Conservation (phyloP, 306 rosid species). For the Pueraria montana region DNA sequence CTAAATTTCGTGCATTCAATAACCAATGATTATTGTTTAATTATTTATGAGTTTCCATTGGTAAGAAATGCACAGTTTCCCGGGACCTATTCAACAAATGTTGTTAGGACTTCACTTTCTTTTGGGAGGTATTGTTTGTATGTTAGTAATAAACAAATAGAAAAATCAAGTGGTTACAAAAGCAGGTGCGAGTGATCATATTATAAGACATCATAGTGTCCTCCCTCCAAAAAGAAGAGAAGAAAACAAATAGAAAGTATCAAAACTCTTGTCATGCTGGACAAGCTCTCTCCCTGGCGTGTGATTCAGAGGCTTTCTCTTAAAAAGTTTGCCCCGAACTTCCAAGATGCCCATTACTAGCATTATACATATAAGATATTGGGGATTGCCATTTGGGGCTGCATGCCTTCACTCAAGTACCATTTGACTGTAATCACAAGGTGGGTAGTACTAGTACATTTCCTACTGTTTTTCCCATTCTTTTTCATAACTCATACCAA, state of each 20-base stretch:
- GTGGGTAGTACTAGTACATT: not conserved
- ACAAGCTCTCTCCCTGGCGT: slow-evolving; percentile 51
- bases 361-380: slow-evolving; percentile 39
- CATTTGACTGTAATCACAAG: slow-evolving; percentile 34
- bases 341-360: slow-evolving; percentile 50
- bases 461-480: slow-evolving; percentile 43
- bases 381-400: slow-evolving; percentile 6
- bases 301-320: slow-evolving; percentile 55
- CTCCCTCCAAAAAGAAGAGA: slow-evolving; percentile 41
- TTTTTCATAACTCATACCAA: slow-evolving; percentile 33
- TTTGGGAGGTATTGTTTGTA: slow-evolving; percentile 51
- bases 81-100: slow-evolving; percentile 43
- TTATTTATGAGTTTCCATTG: slow-evolving; percentile 1
- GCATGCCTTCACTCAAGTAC: slow-evolving; percentile 37
- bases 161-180: slow-evolving; percentile 48
- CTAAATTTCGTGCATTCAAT: slow-evolving; percentile 25
- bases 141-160: slow-evolving; percentile 41
- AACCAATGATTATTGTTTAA: slow-evolving; percentile 15
- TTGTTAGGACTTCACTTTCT: slow-evolving; percentile 47
- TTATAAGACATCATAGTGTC: slow-evolving; percentile 47
- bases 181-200: slow-evolving; percentile 53
- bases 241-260: slow-evolving; percentile 47
- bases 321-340: slow-evolving; percentile 42
- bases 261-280: slow-evolving; percentile 51
- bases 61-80: slow-evolving; percentile 41